Percentiles rank a stretch among this genome's conserved stretches.
Conservation (phyloP, 2,329 filamentous ascomycete species). For the Ramichloridium luteum region DNA sequence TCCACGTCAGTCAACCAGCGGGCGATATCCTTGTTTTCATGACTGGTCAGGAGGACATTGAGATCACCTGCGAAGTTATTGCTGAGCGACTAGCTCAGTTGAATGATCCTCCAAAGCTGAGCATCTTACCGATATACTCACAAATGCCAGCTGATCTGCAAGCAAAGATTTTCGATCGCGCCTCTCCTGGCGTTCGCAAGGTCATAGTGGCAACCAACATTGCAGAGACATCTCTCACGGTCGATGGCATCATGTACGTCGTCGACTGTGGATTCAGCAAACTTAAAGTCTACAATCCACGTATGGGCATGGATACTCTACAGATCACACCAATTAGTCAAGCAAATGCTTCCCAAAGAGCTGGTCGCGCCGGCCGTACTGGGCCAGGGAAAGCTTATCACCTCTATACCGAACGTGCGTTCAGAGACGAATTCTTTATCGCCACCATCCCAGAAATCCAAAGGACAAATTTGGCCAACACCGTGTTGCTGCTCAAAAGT, state of each 20-base stretch:
- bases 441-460: constrained; percentile 97
- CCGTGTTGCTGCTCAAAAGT: constrained; percentile 84
- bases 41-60: constrained; percentile 98
- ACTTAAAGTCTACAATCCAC: constrained; percentile 95
- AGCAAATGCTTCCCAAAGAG: constrained; percentile 86
- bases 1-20: constrained; percentile 85
- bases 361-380: constrained; percentile 84
- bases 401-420: constrained; percentile 86
- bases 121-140: constrained; percentile 94
- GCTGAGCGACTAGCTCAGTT: constrained; percentile 76
- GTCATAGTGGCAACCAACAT: constrained; percentile 98
- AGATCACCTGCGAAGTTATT: constrained; percentile 86
- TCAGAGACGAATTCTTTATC: constrained; percentile 90
- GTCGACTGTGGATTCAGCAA: constrained; percentile 95
- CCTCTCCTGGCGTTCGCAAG: constrained; percentile 80
- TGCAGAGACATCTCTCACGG: constrained; percentile 92
- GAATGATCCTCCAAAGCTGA: constrained; percentile 88
- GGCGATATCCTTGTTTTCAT: constrained; percentile 98
- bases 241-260: constrained; percentile 98
- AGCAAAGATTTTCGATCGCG: constrained; percentile 92
- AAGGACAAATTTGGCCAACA: constrained; percentile 89
- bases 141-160: constrained; percentile 98
- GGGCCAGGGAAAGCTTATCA: constrained; percentile 93
- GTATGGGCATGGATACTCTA: constrained; percentile 98
- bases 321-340: constrained; percentile 97